These are phyloP conservation scores for Fusarium tjaetaba DNA, from an alignment of 2,329 filamentous ascomycete species.

Conservation along the genomic window DNA sequence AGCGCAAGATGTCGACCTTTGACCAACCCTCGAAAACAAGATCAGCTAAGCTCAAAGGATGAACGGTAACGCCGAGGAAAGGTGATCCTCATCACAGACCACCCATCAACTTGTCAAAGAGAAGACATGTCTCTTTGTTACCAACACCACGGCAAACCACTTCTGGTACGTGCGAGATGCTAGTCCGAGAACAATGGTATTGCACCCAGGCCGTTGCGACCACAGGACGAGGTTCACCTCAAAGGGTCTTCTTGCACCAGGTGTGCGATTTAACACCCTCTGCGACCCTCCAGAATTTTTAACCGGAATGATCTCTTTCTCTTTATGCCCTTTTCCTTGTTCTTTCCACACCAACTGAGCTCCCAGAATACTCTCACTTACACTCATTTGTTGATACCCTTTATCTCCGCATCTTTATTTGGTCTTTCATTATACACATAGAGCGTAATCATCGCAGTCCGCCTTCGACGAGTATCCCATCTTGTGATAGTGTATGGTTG, in stretches of 20 bases:
- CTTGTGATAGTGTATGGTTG: neutral
- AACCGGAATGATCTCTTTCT: neutral
- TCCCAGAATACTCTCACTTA: neutral
- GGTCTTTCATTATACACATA: constrained; percentile 2
- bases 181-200: constrained; percentile 25
- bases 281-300: neutral
- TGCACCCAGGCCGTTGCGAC: neutral
- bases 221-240: neutral
- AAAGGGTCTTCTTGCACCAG: neutral
- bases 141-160: neutral
- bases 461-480: neutral
- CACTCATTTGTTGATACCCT: neutral
- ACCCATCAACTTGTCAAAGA: constrained; percentile 17
- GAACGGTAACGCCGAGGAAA: constrained; percentile 7
- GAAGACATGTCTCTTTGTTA: constrained; percentile 20
- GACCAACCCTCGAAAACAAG: neutral
- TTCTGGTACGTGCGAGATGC: neutral
- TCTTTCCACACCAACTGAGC: neutral
- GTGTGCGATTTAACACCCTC: constrained; percentile 21
- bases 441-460: neutral
- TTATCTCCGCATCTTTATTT: neutral
- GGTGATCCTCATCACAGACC: constrained; percentile 15
- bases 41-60: neutral
- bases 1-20: neutral
- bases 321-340: constrained; percentile 8